Base-by-base conservation (phyloP, 192 early-diverging fungal species). In the Coemansia sp. region DNA sequence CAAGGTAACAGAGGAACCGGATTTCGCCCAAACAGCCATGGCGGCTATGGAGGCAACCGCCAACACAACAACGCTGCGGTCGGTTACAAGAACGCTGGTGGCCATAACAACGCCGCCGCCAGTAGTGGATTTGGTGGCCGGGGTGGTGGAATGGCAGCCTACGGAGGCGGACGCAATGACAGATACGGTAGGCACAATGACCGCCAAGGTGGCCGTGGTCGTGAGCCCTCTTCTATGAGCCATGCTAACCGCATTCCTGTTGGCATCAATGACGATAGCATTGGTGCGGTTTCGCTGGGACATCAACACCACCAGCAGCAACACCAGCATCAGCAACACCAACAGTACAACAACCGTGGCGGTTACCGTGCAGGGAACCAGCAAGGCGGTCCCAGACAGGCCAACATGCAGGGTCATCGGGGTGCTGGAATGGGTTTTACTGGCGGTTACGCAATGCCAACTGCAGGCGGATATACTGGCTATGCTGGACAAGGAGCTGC, bases 231-330 rank as follows among this genome's bases (percentile, higher is more conserved):
- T 16, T 22, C 54, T 0, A 41, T 76, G 40, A 77, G 74, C 65
- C 63, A 68, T 13, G 65, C 51, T 38, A 82, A 82, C 49, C 79
- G 79, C 46, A 68, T 68, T 32, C 74, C 79, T 14, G 68, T 77
- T 48, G 74, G 70, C 11, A 44, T 16, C 17, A 42, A 38, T 45
- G 25, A 49, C 44, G 40, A 17, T 12, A 44, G 22, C 17, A 42
- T 22, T 45, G 20, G 56, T 48, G 40, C n/a, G n/a, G 58, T 14
- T 5, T 42, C 49, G 9, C 44, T 45, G 25, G 53, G 64, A 12
- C 54, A 62, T 2, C 41, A 50, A 11, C 57, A 50, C 49, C 70
- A 25, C n/a, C n/a, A n/a, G 25, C 25, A 25, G 25, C 25, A 25
- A 25, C 25, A 25, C 25, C 25, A 25, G 25, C 25, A 25, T 25